Evolutionary conservation across 306 rosid genomes (phyloP).

Genomic region (Acacia confusa): DNA sequence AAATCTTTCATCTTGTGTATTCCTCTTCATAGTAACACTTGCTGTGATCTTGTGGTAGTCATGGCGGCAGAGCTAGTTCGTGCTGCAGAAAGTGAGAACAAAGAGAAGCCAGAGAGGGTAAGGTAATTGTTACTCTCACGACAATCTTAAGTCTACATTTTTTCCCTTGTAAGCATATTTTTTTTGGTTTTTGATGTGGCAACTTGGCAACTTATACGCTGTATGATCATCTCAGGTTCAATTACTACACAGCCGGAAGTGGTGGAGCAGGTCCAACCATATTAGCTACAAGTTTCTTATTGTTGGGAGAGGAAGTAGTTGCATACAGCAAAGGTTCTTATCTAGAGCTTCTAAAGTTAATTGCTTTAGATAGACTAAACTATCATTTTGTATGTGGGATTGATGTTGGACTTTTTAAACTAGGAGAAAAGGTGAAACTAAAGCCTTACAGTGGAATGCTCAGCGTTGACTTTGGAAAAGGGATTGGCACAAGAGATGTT

Average conservation of each 20-base stretch:
- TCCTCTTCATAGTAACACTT: slow-evolving; percentile 26
- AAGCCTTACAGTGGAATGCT: slow-evolving; percentile 97
- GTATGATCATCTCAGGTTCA: slow-evolving; percentile 63
- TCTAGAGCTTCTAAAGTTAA: slow-evolving; percentile 25
- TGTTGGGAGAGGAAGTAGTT: slow-evolving; percentile 93
- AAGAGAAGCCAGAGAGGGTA: slow-evolving; percentile 74
- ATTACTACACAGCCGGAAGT: slow-evolving; percentile 90
- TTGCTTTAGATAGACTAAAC: slow-evolving; percentile 32
- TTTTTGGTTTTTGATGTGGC: slow-evolving; percentile 20
- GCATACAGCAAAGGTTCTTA: slow-evolving; percentile 80
- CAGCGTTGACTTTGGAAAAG: slow-evolving; percentile 90
- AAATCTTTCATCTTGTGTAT: not conserved
- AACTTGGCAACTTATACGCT: slow-evolving; percentile 18
- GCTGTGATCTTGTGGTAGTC: slow-evolving; percentile 47
- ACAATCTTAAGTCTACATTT: not conserved
- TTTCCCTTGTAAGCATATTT: not conserved
- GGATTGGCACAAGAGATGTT: slow-evolving; percentile 92
- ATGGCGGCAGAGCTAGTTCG: slow-evolving; percentile 96
- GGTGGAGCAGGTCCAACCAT: slow-evolving; percentile 99
- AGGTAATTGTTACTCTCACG: slow-evolving; percentile 49
- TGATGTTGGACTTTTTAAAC: slow-evolving; percentile 48
- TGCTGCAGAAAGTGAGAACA: slow-evolving; percentile 58
- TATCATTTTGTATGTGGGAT: slow-evolving; percentile 41
- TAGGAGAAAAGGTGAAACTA: slow-evolving; percentile 82
- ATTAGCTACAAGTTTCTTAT: slow-evolving; percentile 85